Evolutionary conservation across 768 basidiomycete genomes (phyloP), one percentile per base, ranked within the genome.

Genomic region (Cyathus striatus): DNA sequence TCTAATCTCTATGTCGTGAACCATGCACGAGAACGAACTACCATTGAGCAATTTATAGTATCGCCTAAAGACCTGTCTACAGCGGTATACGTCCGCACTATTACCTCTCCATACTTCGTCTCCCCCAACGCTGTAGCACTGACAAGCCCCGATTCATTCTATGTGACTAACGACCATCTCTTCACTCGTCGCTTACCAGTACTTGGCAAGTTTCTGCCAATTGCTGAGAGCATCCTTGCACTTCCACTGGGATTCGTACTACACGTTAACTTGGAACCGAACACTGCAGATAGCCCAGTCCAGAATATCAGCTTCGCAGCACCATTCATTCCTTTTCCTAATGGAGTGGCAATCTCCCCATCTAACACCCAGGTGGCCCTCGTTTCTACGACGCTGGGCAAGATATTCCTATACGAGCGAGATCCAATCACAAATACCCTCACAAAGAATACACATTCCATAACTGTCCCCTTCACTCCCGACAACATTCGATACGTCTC

Each of bases 131-230:
- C 80, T 3, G 56, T 89, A 45, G 78, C 83, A 14, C 58, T 84
- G 23, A 81, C 83, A 6, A 76, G 81, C 33, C 76, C 80, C 1
- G 71, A 75, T 44, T 75, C 81, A 1, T 87, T 89, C 58, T 87
- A 81, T 52, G 72, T 88, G 38, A 75, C 76, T 32, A 83, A 89
- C 54, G 86, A 89, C 56, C 86, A 89, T 52, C 60, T 76, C 25
- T 56, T 85, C 53, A 86, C 83, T 2, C 72, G 81, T 6, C 78
- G 86, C 12, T 62, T 79, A 16, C 78, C 79, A 0, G 53, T 60
- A 7, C 27, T 83, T n/a, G 78, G 79, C 6, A 60, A 62, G 32
- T 43, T 79, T 20, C 51, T 80, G 0, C 76, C 84, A 2, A 5
- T 79, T 25, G 33, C 73, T 41, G 86, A 89, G 54, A 70, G 77